Evolutionary conservation across 2,329 filamentous ascomycete species (phyloP).

Genomic region (Monosporascus sp.): DNA sequence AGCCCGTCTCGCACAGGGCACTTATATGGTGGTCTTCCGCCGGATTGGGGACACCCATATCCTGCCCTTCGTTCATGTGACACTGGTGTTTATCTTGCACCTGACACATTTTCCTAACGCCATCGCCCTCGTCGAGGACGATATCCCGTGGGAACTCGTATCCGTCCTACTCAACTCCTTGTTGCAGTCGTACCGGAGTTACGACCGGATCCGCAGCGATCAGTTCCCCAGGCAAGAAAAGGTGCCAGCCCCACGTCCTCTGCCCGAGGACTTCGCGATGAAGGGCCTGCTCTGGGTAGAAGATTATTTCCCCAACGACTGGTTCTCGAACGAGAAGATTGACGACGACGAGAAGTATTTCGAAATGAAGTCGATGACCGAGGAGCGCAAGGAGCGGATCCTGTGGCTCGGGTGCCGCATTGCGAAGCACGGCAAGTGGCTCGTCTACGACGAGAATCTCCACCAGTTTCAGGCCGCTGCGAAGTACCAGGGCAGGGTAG

Average conservation of each 20-base stretch:
- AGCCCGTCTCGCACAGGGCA: conserved; percentile 18
- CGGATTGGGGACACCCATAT: conserved; percentile 54
- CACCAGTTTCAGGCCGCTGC: conserved; percentile 35
- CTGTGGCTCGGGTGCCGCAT: conserved; percentile 52
- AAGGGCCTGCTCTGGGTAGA: conserved; percentile 58
- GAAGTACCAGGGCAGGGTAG: conserved; percentile 26
- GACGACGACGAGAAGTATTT: conserved; percentile 66
- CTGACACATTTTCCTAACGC: conserved; percentile 37
- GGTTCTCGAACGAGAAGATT: conserved; percentile 53
- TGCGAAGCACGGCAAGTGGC: conserved; percentile 35
- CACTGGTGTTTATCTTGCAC: conserved; percentile 53
- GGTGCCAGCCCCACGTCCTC: conserved; percentile 42
- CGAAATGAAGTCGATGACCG: conserved; percentile 54
- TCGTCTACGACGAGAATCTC: conserved; percentile 35
- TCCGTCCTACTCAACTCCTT: conserved; percentile 35
- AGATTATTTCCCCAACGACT: conserved; percentile 52
- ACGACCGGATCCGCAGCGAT: conserved; percentile 33
- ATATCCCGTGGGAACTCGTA: conserved; percentile 50
- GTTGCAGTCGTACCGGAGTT: conserved; percentile 23
- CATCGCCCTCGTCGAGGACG: conserved; percentile 37
- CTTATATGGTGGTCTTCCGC: conserved; percentile 36
- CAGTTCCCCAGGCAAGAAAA: conserved; percentile 44
- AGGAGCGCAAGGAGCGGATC: conserved; percentile 53
- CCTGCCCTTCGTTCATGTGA: conserved; percentile 57
- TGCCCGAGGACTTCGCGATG: conserved; percentile 66